A percentile compares a stretch with the other conserved stretches of the same genome.
phyloP scores from a whole-genome alignment of 768 basidiomycete genomes.

The Phylloporus rhodoxanthus region DNA sequence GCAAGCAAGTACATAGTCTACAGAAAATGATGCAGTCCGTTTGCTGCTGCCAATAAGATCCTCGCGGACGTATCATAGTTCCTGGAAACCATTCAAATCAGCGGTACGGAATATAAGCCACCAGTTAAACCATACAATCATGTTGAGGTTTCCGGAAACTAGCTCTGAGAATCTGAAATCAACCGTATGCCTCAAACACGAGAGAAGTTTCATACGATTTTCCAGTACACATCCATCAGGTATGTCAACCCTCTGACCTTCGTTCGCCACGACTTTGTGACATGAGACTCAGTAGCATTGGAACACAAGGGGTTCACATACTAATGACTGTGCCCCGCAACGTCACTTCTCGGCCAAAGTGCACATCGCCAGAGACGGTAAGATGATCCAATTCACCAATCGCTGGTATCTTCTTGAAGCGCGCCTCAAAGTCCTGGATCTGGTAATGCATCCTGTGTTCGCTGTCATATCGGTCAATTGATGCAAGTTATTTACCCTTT shows the following conservation, averaged over 20 bases:
- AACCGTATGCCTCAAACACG: background rate
- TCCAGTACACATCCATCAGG: conserved; percentile 78
- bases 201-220: conserved; percentile 39
- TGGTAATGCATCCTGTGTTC: conserved; percentile 17
- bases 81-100: conserved; percentile 1
- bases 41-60: background rate
- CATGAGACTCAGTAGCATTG: background rate
- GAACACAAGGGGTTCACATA: conserved; percentile 21
- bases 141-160: conserved; percentile 79
- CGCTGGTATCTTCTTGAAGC: conserved; percentile 91
- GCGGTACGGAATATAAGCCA: background rate
- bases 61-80: conserved; percentile 1
- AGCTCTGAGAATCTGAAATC: conserved; percentile 38
- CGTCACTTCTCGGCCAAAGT: conserved; percentile 82
- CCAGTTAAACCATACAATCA: conserved; percentile 44
- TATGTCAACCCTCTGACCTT: conserved; percentile 76
- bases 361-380: conserved; percentile 88
- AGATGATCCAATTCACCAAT: conserved; percentile 91
- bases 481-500: conserved; percentile 55
- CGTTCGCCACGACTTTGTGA: conserved; percentile 63
- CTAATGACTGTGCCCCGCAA: conserved; percentile 87
- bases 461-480: background rate
- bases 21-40: background rate
- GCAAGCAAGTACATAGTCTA: too few relatives aligned
- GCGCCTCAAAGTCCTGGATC: conserved; percentile 87